These are phyloP conservation scores for Diaporthe citri DNA, from an alignment of 2,329 filamentous ascomycete species.

Conservation along the genomic window DNA sequence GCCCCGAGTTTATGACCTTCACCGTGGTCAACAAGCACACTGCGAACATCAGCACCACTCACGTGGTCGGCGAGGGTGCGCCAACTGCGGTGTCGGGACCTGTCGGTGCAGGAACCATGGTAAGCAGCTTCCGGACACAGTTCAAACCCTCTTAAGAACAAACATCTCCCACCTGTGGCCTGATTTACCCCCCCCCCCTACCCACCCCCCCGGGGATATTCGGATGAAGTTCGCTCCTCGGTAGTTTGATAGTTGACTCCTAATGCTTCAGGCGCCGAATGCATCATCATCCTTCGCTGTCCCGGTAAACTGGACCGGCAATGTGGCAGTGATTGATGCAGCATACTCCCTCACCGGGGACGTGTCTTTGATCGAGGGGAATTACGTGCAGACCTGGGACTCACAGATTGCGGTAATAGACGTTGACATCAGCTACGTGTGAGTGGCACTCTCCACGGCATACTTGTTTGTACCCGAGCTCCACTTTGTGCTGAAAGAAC, in stretches of 20 bases:
- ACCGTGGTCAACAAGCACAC: slow-evolving; percentile 37
- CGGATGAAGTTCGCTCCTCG: too few relatives aligned
- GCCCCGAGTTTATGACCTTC: slow-evolving; percentile 34
- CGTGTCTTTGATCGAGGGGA: slow-evolving; percentile 40
- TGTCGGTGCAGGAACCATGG: slow-evolving; percentile 39
- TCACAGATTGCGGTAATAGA: slow-evolving; percentile 35
- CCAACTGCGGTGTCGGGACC: slow-evolving; percentile 31
- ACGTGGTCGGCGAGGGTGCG: slow-evolving; percentile 30
- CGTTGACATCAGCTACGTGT: slow-evolving; percentile 45
- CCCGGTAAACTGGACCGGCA: slow-evolving; percentile 41
- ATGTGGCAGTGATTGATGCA: slow-evolving; percentile 40
- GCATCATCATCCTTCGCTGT: slow-evolving; percentile 37
- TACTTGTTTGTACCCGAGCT: too few relatives aligned
- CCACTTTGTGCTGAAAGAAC: background rate
- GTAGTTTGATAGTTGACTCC: too few relatives aligned
- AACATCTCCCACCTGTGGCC: too few relatives aligned
- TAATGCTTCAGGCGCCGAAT: slow-evolving; percentile 2
- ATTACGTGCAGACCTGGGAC: slow-evolving; percentile 31
- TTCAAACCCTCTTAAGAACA: too few relatives aligned
- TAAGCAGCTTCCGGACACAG: too few relatives aligned
- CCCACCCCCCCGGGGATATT: too few relatives aligned
- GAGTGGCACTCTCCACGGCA: too few relatives aligned
- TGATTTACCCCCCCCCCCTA: too few relatives aligned
- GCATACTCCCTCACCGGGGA: slow-evolving; percentile 27
- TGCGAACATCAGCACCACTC: slow-evolving; percentile 39